Conservation (phyloP, 1,139 yeast species). For the Blastobotrys persicus region DNA sequence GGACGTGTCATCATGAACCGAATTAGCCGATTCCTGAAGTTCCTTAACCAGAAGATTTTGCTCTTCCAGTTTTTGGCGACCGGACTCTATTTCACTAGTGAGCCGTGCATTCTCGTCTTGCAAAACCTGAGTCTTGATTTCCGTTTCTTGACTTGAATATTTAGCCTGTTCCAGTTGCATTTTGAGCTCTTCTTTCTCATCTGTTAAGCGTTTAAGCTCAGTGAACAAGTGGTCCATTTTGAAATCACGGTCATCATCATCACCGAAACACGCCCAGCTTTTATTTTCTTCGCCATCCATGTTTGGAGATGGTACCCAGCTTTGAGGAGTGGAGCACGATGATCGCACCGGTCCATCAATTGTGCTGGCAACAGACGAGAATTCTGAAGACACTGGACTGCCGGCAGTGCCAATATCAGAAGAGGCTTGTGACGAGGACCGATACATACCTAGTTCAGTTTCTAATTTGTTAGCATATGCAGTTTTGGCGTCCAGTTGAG, state of each 20-base stretch:
- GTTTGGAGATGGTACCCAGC: constrained; percentile 1
- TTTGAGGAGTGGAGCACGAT: constrained; percentile 6
- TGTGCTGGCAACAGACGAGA: constrained; percentile 1
- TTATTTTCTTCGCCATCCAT: not conserved
- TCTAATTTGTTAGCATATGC: constrained; percentile 50
- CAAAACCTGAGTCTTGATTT: constrained; percentile 30
- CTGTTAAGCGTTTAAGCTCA: constrained; percentile 20
- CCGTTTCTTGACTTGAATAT: constrained; percentile 35
- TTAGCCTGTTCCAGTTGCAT: constrained; percentile 31
- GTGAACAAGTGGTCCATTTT: not conserved
- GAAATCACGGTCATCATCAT: not conserved
- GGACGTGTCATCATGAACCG: not conserved
- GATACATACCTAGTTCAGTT: constrained; percentile 48
- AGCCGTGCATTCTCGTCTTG: constrained; percentile 32
- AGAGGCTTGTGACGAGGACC: constrained; percentile 28
- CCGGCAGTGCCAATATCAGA: constrained; percentile 38
- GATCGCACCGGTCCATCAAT: not conserved
- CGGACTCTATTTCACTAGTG: constrained; percentile 3
- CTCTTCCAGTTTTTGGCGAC: constrained; percentile 4
- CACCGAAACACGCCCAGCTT: not conserved
- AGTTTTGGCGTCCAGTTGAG: constrained; percentile 46
- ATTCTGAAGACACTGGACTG: not conserved
- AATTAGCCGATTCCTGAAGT: not conserved
- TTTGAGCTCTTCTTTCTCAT: constrained; percentile 26
- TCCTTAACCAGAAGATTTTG: constrained; percentile 2